These are phyloP conservation scores for Penicillium egyptiacum DNA, from an alignment of 495 filamentous ascomycete genomes.

Conservation along the genomic window DNA sequence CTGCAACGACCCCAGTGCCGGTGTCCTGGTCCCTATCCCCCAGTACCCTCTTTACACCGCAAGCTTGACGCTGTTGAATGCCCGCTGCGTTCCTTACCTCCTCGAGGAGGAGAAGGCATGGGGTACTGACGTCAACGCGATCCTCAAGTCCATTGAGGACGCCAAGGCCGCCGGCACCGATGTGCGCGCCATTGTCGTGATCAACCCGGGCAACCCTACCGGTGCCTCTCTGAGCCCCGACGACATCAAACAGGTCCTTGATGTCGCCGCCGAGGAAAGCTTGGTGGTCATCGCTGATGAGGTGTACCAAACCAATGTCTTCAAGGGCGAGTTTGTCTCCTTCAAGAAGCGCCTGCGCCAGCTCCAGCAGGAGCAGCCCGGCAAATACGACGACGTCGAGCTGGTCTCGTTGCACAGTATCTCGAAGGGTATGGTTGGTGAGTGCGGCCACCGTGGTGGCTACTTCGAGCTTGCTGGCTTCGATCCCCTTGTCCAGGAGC, in stretches of 20 bases:
- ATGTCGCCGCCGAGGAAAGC: conserved; percentile 80
- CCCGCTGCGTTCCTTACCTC: conserved; percentile 86
- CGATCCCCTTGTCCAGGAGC: conserved; percentile 76
- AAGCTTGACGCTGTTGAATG: conserved; percentile 81
- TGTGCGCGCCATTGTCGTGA: conserved; percentile 88
- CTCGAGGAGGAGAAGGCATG: conserved; percentile 82
- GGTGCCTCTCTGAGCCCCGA: conserved; percentile 76
- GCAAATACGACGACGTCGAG: conserved; percentile 81
- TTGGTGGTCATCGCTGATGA: conserved; percentile 93
- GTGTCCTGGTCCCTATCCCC: conserved; percentile 91
- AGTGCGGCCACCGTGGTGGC: conserved; percentile 95
- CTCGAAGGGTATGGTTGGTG: conserved; percentile 97
- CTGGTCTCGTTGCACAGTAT: conserved; percentile 81
- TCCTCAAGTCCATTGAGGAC: conserved; percentile 65
- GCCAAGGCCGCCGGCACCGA: conserved; percentile 76
- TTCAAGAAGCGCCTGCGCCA: conserved; percentile 90
- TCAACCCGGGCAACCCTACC: conserved; percentile 98
- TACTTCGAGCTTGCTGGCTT: conserved; percentile 96
- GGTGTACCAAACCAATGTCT: conserved; percentile 99
- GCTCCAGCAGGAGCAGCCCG: conserved; percentile 70
- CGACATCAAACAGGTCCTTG: conserved; percentile 77
- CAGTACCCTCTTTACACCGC: conserved; percentile 98
- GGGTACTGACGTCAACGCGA: conserved; percentile 80
- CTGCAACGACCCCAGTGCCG: conserved; percentile 73
- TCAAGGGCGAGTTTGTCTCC: conserved; percentile 85